phyloP scores from a whole-genome alignment of 2,329 filamentous ascomycete genomes.

The Trichoderma sp. region DNA sequence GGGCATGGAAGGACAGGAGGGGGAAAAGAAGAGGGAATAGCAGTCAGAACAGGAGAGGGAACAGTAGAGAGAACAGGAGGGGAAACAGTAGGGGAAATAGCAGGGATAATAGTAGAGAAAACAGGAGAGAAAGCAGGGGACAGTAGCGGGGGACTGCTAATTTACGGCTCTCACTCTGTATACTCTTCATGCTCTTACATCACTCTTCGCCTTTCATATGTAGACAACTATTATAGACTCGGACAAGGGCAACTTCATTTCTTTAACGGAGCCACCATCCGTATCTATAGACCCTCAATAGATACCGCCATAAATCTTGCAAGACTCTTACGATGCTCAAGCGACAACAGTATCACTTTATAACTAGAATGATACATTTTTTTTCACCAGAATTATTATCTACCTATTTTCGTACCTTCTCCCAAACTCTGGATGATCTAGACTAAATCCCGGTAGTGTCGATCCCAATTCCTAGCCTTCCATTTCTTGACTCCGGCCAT shows the following conservation, averaged over 20 bases:
- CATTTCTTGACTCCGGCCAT: not conserved
- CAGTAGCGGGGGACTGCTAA: not conserved
- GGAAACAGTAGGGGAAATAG: not conserved
- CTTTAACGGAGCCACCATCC: not conserved
- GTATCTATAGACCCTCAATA: not conserved
- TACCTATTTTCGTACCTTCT: not conserved
- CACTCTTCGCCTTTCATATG: not conserved
- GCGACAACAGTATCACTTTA: not conserved
- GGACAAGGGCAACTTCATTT: not conserved
- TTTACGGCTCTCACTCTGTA: not conserved
- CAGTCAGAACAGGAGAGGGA: not conserved
- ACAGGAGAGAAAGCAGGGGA: not conserved
- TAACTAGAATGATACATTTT: not conserved
- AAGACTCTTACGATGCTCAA: not conserved
- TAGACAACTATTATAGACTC: not conserved
- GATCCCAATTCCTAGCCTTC: not conserved
- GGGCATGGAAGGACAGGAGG: conserved; percentile 12
- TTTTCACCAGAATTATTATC: not conserved
- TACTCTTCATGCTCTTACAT: not conserved
- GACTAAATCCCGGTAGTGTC: not conserved
- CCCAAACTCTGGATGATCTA: no score
- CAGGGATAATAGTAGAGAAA: not conserved
- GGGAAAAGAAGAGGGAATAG: not conserved
- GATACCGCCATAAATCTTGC: not conserved
- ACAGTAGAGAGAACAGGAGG: not conserved